Evolutionary conservation across 2,329 filamentous ascomycete genomes (phyloP), one percentile per base, ranked within the genome.

Genomic region (Phaeoacremonium minimum): DNA sequence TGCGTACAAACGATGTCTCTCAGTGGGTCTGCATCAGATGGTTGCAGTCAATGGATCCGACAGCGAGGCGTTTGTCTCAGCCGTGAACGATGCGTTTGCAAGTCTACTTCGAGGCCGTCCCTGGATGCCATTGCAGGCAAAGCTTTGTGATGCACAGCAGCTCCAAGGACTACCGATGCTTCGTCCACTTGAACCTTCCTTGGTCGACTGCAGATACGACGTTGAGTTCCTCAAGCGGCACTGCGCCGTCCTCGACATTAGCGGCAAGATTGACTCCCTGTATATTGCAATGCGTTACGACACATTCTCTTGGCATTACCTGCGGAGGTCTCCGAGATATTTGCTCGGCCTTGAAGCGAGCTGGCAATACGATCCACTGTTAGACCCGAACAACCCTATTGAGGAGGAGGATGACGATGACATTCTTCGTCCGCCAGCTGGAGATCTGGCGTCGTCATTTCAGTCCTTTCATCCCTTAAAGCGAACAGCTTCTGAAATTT

Each of bases 1-100:
- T 28, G 75, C 75, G 4, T 80, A 80, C 54, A 78, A 78, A 49
- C 66, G 76, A 30, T 79, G 75, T 30, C 61, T 80, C 5, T 80
- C 76, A 12, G 71, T 76, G 13, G 76, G 76, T 4, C 64, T 80
- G 30, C 76, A 80, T 46, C 72, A 70, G 40, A 71, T 77, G 56
- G 62, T 80, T 14, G 72, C 69, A 7, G 64, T 80, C 11, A 62
- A 64, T 30, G 73, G 71, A 14, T 61, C 61, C 4, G 65, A 69
- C 39, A 65, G 68, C 30, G 54, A 63, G 18, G 70, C 74, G 1
- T 76, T 80, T 47, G 57, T 51, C 9, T 50, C 46, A 14, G 73
- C 74, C 16, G 66, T 80, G 11, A 59, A 61, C 17, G 60, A 58
- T 36, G 63, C 73, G 0, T 80, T 80, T 46, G 57, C 60, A 3